phyloP scores from a whole-genome alignment of 2,329 filamentous ascomycete genomes.

The Aspergillus niger region DNA sequence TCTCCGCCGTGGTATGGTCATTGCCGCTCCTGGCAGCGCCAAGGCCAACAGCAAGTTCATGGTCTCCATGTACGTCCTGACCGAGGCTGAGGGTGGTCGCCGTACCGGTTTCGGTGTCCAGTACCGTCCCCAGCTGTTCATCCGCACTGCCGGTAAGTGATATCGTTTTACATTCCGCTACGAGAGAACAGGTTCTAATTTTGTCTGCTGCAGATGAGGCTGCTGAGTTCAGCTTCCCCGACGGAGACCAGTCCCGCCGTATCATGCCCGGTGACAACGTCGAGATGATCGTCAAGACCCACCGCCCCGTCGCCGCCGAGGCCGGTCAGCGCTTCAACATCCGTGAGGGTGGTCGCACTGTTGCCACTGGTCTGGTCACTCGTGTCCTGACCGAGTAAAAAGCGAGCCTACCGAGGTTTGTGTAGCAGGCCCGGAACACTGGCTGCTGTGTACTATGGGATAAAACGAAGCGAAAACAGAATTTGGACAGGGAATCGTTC shows the following conservation, averaged over 20 bases:
- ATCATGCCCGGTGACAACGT: conserved; percentile 99
- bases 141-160: conserved; percentile 83
- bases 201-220: conserved; percentile 55
- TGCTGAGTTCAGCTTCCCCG: conserved; percentile 81
- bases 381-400: conserved; percentile 60
- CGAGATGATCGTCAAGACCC: conserved; percentile 89
- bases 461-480: conserved; percentile 18
- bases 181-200: not conserved
- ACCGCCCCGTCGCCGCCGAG: conserved; percentile 85
- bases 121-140: conserved; percentile 95
- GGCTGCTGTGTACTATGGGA: conserved; percentile 36
- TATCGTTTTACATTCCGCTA: conserved; percentile 21
- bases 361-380: conserved; percentile 80
- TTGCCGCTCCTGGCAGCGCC: conserved; percentile 77
- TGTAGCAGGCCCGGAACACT: not conserved
- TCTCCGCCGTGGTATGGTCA: conserved; percentile 89
- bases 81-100: conserved; percentile 96
- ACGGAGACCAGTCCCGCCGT: conserved; percentile 75
- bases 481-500: conserved; percentile 25
- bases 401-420: conserved; percentile 5
- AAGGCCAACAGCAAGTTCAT: conserved; percentile 92
- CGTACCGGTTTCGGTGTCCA: conserved; percentile 94
- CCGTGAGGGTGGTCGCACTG: conserved; percentile 90
- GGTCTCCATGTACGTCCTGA: conserved; percentile 93
- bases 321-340: conserved; percentile 95